Conservation (phyloP, 192 early-diverging fungal genomes). For the Coemansia sp. region DNA sequence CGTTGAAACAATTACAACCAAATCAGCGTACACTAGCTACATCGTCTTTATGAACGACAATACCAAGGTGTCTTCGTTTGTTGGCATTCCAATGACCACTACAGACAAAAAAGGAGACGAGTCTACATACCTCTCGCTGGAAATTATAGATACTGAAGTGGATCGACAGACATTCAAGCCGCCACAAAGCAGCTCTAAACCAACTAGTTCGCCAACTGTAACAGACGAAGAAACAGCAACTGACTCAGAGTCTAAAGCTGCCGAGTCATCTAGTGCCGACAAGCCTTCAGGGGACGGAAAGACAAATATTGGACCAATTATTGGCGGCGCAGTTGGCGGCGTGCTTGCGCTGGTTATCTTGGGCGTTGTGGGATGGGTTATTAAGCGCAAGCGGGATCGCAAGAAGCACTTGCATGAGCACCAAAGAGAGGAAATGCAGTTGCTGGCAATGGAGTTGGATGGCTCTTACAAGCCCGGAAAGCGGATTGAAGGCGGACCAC, state of each 20-base stretch:
- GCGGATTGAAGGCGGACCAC: slow-evolving; percentile 5
- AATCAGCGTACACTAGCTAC: slow-evolving; percentile 33
- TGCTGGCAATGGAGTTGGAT: slow-evolving; percentile 44
- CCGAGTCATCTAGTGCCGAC: neutral
- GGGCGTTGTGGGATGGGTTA: slow-evolving; percentile 22
- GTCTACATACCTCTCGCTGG: slow-evolving; percentile 27
- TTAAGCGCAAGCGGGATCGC: slow-evolving; percentile 40
- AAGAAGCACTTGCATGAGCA: slow-evolving; percentile 42
- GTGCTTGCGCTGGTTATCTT: slow-evolving; percentile 21
- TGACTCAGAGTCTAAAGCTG: neutral
- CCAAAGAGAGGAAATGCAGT: slow-evolving; percentile 44
- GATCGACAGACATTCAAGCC: slow-evolving; percentile 14
- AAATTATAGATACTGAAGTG: neutral
- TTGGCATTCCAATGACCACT: slow-evolving; percentile 32
- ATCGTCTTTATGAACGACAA: slow-evolving; percentile 44
- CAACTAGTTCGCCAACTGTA: too few relatives aligned
- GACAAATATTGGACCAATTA: slow-evolving; percentile 31
- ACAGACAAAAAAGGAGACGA: slow-evolving; percentile 23
- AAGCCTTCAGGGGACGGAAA: neutral
- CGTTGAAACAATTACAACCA: slow-evolving; percentile 6
- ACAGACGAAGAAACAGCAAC: neutral
- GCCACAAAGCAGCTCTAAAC: neutral
- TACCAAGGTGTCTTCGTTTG: slow-evolving; percentile 21
- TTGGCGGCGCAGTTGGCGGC: slow-evolving; percentile 30
- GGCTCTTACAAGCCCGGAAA: slow-evolving; percentile 41